Base-by-base conservation (phyloP, 1,284 basidiomycete species). In the Ustilago sp. region DNA sequence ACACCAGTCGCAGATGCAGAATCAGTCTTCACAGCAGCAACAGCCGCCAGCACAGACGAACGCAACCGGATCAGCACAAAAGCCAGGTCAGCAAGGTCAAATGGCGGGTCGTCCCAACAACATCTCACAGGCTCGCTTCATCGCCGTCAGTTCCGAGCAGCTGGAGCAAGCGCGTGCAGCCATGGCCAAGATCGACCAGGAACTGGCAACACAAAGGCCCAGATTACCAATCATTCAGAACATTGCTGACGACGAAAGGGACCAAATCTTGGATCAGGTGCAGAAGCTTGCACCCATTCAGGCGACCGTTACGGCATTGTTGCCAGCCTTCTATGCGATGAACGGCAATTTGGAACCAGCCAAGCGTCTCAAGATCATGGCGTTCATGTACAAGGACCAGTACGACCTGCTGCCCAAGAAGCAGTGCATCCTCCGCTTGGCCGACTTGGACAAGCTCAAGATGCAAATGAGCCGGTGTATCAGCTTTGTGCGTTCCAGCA, bases 281-380 rank as follows among this genome's bases (percentile, higher is more conserved):
- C 67, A 74, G 57, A 80, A 80, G 59, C 73, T 84, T 9, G 77
- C 78, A 4, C 71, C 79, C 28, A 72, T 84, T 12, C 79, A 80
- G 45, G 76, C 81, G 11, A 81, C 80, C 2, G 83, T 83, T 31
- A 74, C 80, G 1, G 81, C 81, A 0, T 65, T 85, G 41, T 63
- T 85, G 39, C 83, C 83, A 3, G 83, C 81, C 17, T 85, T 85
- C 55, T 79, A 80, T 39, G 83, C 83, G 13, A 84, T 85, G 80
- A 79, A 81, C 34, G 71, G 79, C 60, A 79, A 80, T 32, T 36
- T 85, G 17, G 83, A 84, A 52, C 74, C 83, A 2, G 81, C 83
- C 7, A 81, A 83, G 66, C 74, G 83, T 35, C 77, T 84, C 53
- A 85, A 84, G 66, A 82, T 84, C 43, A 85, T 85, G 83, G 74